Base-by-base conservation (phyloP, 2,329 filamentous ascomycete genomes). In the Xylaria multiplex region DNA sequence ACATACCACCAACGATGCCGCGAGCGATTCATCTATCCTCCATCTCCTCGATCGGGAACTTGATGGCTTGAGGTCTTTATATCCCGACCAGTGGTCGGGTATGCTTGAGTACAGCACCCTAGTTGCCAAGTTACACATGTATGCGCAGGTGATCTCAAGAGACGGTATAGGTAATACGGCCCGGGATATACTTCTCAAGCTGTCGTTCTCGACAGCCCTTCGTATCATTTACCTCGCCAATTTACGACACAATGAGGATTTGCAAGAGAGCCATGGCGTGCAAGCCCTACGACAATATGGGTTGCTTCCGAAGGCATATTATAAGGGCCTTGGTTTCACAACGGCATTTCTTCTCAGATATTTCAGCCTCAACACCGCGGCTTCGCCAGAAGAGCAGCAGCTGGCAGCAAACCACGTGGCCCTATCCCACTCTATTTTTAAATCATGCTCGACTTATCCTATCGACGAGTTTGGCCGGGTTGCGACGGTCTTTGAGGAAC, bases 291-390 rank as follows among this genome's bases (percentile, higher is more conserved):
- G 70, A 22, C 66, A 69, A 40, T 68, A 71, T 27, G 58, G 65
- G 43, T 66, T 71, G 19, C 54, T 74, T 6, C 70, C 70, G 11
- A 77, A 77, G 61, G 69, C 73, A 40, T 72, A 75, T 50, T 76
- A 70, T 63, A 66, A 69, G 27, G 70, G 70, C 9, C 64, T 77
- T 9, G 74, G 72, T 6, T 77, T 77, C 59, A 73, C 75, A 16
- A 74, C 74, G 11, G 73, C 75, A 11, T 77, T 77, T 65, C 71
- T 77, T 3, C 70, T 77, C n/a, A 67, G 70, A 19, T 77, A 75
- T 60, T 76, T 76, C 53, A 72, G 69, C 45, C 67, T 73, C 16
- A 73, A 74, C 59, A 69, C 64, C 42, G 57, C 55, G 6, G 69
- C 69, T 14, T 71, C 70, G n/a, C 45, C 64, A 32, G 74, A 76